phyloP scores from a whole-genome alignment of 2,329 filamentous ascomycete species.

The Aspergillus pseudoterreus region DNA sequence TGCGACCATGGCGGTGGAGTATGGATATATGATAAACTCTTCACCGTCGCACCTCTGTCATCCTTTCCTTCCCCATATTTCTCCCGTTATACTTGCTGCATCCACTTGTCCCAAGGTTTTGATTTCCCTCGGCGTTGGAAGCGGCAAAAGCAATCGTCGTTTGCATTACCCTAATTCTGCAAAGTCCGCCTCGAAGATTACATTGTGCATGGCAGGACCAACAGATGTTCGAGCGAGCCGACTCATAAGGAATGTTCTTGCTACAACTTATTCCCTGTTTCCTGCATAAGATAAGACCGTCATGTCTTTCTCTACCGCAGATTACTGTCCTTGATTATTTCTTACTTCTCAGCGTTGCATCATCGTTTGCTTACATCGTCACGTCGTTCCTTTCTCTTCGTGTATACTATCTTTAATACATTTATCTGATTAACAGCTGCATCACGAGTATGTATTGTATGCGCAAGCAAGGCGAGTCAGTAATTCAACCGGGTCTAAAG shows the following conservation, averaged over 20 bases:
- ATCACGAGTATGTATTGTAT: background rate
- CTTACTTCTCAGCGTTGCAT: background rate
- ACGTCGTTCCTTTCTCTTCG: background rate
- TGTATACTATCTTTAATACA: background rate
- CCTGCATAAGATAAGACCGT: background rate
- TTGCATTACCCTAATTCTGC: constrained; percentile 3
- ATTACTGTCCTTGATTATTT: background rate
- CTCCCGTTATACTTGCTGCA: background rate
- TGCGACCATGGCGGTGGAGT: constrained; percentile 42
- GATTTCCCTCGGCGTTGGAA: constrained; percentile 8
- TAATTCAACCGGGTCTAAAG: too few species aligned
- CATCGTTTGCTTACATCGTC: background rate
- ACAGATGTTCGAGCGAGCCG: background rate
- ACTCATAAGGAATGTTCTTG: background rate
- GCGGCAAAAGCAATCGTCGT: constrained; percentile 9
- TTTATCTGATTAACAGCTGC: background rate
- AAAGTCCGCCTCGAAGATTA: background rate
- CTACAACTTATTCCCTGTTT: background rate
- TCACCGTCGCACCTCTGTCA: background rate
- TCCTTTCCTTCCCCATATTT: background rate
- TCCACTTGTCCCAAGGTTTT: background rate
- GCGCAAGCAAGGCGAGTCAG: too few species aligned
- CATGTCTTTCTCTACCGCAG: background rate
- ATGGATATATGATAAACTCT: constrained; percentile 36
- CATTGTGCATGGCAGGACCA: constrained; percentile 12